phyloP scores from a whole-genome alignment of 2,329 filamentous ascomycete genomes.

The Microcera coccophila region DNA sequence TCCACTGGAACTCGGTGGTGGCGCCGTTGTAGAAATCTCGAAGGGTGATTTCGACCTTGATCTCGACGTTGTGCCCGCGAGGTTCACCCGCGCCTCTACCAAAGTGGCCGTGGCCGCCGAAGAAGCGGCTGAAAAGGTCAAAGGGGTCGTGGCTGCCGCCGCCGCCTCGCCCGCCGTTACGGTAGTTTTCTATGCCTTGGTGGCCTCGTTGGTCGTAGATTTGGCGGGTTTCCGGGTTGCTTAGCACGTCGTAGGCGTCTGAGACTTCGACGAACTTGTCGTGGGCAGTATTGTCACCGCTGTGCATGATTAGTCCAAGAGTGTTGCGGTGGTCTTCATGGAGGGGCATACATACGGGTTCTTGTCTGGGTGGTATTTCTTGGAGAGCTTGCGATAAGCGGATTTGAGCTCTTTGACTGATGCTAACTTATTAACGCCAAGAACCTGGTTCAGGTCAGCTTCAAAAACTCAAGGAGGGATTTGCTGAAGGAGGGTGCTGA shows the following conservation, averaged over 20 bases:
- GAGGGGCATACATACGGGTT: slow-evolving; percentile 69
- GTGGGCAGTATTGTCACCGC: slow-evolving; percentile 72
- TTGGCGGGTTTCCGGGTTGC: slow-evolving; percentile 70
- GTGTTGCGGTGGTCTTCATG: slow-evolving; percentile 8
- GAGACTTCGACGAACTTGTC: slow-evolving; percentile 91
- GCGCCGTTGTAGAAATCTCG: slow-evolving; percentile 90
- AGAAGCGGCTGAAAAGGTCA: slow-evolving; percentile 94
- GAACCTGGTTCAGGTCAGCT: slow-evolving; percentile 49
- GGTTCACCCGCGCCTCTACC: slow-evolving; percentile 69
- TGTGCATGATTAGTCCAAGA: slow-evolving; percentile 39
- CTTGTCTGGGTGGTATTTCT: slow-evolving; percentile 97
- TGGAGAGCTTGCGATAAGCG: slow-evolving; percentile 86
- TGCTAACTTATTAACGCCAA: slow-evolving; percentile 75
- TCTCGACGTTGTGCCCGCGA: slow-evolving; percentile 83
- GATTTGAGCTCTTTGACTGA: slow-evolving; percentile 87
- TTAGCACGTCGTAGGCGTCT: slow-evolving; percentile 92
- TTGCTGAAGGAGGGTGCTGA: slow-evolving; percentile 30
- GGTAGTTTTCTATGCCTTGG: slow-evolving; percentile 81
- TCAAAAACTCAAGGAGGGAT: not conserved
- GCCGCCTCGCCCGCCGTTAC: slow-evolving; percentile 59
- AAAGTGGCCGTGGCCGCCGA: slow-evolving; percentile 85
- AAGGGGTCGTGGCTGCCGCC: slow-evolving; percentile 76
- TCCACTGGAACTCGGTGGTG: slow-evolving; percentile 80
- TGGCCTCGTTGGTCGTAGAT: slow-evolving; percentile 95
- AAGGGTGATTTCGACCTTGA: slow-evolving; percentile 73